phyloP scores from a whole-genome alignment of 192 early-diverging fungal species.

The Lunasporangiospora selenospora region DNA sequence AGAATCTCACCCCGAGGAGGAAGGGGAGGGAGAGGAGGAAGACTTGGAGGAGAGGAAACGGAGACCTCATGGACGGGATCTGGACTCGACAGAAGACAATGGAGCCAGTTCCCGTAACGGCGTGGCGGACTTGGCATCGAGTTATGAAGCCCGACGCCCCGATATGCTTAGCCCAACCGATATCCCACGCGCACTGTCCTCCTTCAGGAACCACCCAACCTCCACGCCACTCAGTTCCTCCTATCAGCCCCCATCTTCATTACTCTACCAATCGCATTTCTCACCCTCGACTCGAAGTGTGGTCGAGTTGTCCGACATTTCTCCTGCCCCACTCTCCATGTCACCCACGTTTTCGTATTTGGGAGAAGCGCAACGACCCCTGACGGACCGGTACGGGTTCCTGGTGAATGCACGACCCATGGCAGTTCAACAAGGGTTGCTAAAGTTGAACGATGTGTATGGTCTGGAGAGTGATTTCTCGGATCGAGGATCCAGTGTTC shows the following conservation, averaged over 20 bases:
- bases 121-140: constrained; percentile 21
- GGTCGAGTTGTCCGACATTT: constrained; percentile 39
- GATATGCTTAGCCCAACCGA: constrained; percentile 17
- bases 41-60: neutral
- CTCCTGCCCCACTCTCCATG: constrained; percentile 16
- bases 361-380: constrained; percentile 15
- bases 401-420: constrained; percentile 37
- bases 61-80: constrained; percentile 3
- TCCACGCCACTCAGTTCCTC: constrained; percentile 26
- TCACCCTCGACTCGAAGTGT: constrained; percentile 11
- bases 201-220: constrained; percentile 17
- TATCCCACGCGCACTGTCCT: constrained; percentile 19
- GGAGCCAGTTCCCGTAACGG: too few relatives aligned
- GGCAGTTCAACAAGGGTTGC: constrained; percentile 38
- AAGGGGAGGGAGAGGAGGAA: neutral
- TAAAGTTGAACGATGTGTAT: constrained; percentile 32
- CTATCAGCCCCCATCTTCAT: constrained; percentile 19
- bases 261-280: constrained; percentile 4
- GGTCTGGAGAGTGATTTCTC: too few relatives aligned
- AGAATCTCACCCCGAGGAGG: constrained; percentile 30
- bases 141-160: constrained; percentile 12
- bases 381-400: constrained; percentile 45
- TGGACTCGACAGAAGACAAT: too few relatives aligned
- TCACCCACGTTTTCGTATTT: constrained; percentile 24
- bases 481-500: too few relatives aligned